Percentiles rank a stretch among this genome's conserved stretches.
phyloP scores from a whole-genome alignment of 179 eudicot genomes.

The Spinacia oleracea region DNA sequence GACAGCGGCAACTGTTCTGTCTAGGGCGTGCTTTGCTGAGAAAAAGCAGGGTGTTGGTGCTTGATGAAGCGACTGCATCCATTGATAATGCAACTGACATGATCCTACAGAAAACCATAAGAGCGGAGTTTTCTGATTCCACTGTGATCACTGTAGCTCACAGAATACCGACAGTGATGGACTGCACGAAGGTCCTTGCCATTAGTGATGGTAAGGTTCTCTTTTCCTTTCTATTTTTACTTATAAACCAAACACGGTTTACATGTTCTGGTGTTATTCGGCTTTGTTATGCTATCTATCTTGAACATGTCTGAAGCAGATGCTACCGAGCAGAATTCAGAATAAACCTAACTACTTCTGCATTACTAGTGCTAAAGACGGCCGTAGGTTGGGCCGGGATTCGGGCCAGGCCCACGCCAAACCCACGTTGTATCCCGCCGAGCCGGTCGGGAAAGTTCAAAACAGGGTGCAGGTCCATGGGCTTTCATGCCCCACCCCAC shows the following conservation, averaged over 20 bases:
- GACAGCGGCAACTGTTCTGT: constrained; percentile 68
- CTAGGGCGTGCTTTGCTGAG: constrained; percentile 33
- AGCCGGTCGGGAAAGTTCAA: no score
- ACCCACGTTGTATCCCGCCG: no score
- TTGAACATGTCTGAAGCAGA: not conserved
- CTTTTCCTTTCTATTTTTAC: not conserved
- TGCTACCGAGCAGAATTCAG: not conserved
- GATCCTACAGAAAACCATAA: constrained; percentile 6
- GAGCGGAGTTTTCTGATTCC: constrained; percentile 12
- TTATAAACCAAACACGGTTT: not conserved
- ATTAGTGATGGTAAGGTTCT: constrained; percentile 1
- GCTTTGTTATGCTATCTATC: not conserved
- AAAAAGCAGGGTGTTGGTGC: constrained; percentile 7
- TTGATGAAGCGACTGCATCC: constrained; percentile 16
- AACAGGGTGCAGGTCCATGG: no score
- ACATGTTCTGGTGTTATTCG: not conserved
- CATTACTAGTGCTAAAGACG: no score
- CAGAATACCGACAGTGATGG: constrained; percentile 14
- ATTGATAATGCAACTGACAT: constrained; percentile 16
- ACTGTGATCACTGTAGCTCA: constrained; percentile 15
- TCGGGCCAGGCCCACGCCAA: no score
- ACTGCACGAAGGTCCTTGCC: constrained; percentile 14
- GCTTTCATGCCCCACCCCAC: no score
- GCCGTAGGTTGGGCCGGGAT: no score
- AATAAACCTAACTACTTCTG: not conserved